Conservation (phyloP, 345 rosid genomes). For the Jatropha curcas region DNA sequence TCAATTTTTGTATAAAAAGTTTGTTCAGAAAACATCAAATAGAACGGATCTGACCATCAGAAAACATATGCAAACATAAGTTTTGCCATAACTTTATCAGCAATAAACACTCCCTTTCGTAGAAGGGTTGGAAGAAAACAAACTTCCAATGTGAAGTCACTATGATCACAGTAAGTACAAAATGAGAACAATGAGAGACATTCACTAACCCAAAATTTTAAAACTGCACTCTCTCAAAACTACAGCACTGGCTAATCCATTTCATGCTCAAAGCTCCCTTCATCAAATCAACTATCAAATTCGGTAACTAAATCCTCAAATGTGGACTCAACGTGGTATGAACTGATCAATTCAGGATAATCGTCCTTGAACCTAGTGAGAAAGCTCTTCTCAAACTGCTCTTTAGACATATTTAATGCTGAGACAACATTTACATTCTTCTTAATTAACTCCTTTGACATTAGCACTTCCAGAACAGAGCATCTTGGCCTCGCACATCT, state of each 20-base stretch:
- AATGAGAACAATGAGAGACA: neutral
- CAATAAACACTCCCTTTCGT: no score
- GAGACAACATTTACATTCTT: constrained; percentile 3
- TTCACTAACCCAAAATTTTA: neutral
- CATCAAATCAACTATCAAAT: neutral
- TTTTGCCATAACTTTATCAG: no score
- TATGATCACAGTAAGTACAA: neutral
- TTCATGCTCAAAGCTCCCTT: neutral
- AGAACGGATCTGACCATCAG: no score
- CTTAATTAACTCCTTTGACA: constrained; percentile 21
- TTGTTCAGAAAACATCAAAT: no score
- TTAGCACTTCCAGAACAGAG: constrained; percentile 20
- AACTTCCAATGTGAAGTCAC: neutral
- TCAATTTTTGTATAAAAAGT: neutral
- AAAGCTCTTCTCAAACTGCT: constrained; percentile 18
- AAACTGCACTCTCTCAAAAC: neutral
- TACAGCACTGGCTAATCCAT: neutral
- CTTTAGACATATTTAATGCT: neutral
- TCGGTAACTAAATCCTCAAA: neutral
- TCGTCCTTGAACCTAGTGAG: constrained; percentile 14
- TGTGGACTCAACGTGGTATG: constrained; percentile 10
- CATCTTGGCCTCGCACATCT: constrained; percentile 32
- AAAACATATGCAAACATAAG: neutral
- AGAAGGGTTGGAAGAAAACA: neutral
- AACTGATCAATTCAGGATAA: constrained; percentile 24